phyloP scores from a whole-genome alignment of 2,329 filamentous ascomycete genomes.

The Apiospora rasikravindrae region DNA sequence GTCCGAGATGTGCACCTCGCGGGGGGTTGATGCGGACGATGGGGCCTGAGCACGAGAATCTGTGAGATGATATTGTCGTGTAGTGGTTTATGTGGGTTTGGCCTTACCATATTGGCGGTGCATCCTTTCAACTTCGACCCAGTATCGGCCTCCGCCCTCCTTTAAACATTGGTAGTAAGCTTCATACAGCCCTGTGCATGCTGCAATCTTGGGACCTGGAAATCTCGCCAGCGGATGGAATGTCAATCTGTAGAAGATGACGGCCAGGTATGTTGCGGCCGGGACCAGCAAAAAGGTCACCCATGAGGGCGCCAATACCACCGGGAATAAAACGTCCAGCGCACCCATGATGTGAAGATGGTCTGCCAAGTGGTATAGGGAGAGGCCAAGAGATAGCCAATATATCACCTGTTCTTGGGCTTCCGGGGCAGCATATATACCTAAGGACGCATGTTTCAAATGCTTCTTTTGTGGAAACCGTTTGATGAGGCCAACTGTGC shows the following conservation, averaged over 20 bases:
- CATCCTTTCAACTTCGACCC: conserved; percentile 33
- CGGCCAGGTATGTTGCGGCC: conserved; percentile 2
- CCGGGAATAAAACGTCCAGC: not conserved
- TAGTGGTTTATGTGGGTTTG: not conserved
- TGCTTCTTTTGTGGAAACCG: not conserved
- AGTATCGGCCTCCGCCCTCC: conserved; percentile 33
- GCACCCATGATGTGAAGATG: not conserved
- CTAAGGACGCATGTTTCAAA: accelerated
- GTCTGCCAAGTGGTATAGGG: not conserved
- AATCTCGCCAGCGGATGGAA: conserved; percentile 31
- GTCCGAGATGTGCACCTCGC: conserved; percentile 20
- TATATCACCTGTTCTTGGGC: too few species aligned
- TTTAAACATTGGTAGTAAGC: conserved; percentile 31
- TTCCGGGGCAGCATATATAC: not conserved
- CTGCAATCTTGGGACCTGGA: conserved; percentile 30
- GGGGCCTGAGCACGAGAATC: not conserved
- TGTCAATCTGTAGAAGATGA: conserved; percentile 29
- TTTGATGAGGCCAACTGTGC: not conserved
- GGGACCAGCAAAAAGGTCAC: not conserved
- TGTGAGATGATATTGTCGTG: not conserved
- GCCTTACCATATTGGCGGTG: conserved; percentile 30
- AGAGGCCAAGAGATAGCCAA: not conserved
- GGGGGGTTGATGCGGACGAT: conserved; percentile 21
- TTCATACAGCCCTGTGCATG: conserved; percentile 32
- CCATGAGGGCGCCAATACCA: not conserved